Base-by-base conservation (phyloP, 441 rosid genomes). In the Croton setiger region DNA sequence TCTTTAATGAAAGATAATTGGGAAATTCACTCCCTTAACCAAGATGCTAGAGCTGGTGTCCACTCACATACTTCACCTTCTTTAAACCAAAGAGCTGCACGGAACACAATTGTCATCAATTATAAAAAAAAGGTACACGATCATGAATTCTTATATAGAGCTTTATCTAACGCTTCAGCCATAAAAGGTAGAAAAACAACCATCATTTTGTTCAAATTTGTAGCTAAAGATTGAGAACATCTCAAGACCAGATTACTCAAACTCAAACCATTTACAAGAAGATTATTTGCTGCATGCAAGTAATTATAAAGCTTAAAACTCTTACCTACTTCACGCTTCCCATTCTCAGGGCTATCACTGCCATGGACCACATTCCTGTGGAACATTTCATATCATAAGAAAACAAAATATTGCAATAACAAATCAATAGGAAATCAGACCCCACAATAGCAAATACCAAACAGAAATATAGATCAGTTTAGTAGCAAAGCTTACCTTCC, bases 331-430 rank as follows among this genome's bases (percentile, higher is more conserved):
- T 91, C 97, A 65, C 97, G 96, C 80, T 84, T 79, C 73, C 97
- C 96, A 72, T 94, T 94, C 58, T 91, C 96, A 73, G 95, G 96
- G 82, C 97, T 91, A 76, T 91, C 97, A 76, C 98, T 94, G 55
- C 98, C 98, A 77, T 94, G 98, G 61, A 94, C 80, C 37, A 88
- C 90, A 73, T 91, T 94, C 85, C 98, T 94, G 92, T 70, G 55
- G 60, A 81, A 60, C 63, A 43, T 60, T 74, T 55, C 43, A 53
- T 58, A 78, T 72, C 68, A 70, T 66, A 63, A 17, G 9, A 18
- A 20, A 20, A 37, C 12, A 21, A 64, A 37, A 10, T 44, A 58
- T 33, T 20, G 51, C 31, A 59, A 31, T n/a, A n/a, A n/a, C n/a
- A n/a, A n/a, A n/a, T n/a, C n/a, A n/a, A n/a, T n/a, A n/a, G n/a